Evolutionary conservation across 106 monocot species (phyloP).

Genomic region (Acorus gramineus): DNA sequence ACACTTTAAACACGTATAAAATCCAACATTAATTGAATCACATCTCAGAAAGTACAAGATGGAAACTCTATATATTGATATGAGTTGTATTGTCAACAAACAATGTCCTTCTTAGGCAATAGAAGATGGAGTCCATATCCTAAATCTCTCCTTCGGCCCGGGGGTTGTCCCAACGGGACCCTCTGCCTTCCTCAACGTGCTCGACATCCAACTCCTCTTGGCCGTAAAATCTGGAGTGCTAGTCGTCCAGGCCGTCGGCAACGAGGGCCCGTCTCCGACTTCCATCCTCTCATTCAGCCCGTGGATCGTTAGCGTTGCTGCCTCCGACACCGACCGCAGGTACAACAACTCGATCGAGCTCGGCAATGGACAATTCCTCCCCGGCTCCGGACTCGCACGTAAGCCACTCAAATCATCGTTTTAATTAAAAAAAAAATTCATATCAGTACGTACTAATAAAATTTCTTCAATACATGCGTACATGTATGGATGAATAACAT

Average conservation of each 20-base stretch:
- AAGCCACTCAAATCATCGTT: not conserved
- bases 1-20: no score
- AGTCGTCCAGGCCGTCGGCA: conserved; percentile 73
- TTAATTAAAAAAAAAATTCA: no score
- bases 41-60: no score
- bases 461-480: no score
- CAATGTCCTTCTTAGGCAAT: conserved; percentile 33
- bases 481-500: no score
- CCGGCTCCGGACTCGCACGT: conserved; percentile 54
- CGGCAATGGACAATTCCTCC: conserved; percentile 30
- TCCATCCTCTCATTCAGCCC: conserved; percentile 76
- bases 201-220: conserved; percentile 58
- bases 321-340: conserved; percentile 53
- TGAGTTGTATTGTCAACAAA: not conserved
- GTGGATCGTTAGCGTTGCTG: conserved; percentile 71
- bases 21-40: no score
- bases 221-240: conserved; percentile 61
- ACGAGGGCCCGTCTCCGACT: conserved; percentile 43
- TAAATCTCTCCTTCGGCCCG: conserved; percentile 62
- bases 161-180: conserved; percentile 38
- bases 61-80: not conserved
- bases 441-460: no score
- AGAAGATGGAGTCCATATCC: conserved; percentile 73
- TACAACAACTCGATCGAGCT: conserved; percentile 53
- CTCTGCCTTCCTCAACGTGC: conserved; percentile 51